Percentiles rank a stretch among this genome's conserved stretches.
Evolutionary conservation across 441 rosid genomes (phyloP).

Genomic region (Brassica hybrid): DNA sequence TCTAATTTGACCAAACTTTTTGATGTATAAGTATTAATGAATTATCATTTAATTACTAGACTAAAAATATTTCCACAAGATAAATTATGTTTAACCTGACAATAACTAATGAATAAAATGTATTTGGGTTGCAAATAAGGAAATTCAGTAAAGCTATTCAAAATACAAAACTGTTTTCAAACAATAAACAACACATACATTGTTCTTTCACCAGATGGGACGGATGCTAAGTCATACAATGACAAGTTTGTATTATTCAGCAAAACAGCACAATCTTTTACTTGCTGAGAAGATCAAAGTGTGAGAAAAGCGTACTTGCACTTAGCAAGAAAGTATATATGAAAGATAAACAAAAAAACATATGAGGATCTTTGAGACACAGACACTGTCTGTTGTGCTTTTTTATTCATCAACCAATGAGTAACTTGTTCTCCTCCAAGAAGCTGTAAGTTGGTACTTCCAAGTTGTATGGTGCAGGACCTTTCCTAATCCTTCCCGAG

Average conservation of each 20-base stretch:
- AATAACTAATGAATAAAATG: no score
- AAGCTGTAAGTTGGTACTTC: slow-evolving; percentile 97
- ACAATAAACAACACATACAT: slow-evolving; percentile 12
- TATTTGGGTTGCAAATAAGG: no score
- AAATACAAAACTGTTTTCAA: not conserved
- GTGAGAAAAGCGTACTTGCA: not conserved
- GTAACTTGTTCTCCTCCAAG: slow-evolving; percentile 81
- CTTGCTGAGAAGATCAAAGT: slow-evolving; percentile 24
- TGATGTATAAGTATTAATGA: no score
- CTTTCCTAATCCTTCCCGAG: slow-evolving; percentile 94
- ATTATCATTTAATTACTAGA: no score
- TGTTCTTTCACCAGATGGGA: slow-evolving; percentile 20
- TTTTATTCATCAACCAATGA: slow-evolving; percentile 58
- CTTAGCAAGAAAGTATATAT: not conserved
- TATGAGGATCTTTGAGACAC: not conserved
- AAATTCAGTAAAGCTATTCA: not conserved
- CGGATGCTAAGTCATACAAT: slow-evolving; percentile 37
- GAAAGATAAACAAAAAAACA: not conserved
- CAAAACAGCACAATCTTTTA: slow-evolving; percentile 29
- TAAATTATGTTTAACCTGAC: no score
- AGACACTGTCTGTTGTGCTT: slow-evolving; percentile 21
- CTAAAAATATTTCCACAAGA: no score
- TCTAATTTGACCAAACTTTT: no score
- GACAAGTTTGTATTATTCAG: slow-evolving; percentile 41
- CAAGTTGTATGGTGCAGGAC: slow-evolving; percentile 93